Percentiles rank a stretch among this genome's conserved stretches.
Conservation (phyloP, 139 green algal genomes). For the Tetradesmus obliquus region DNA sequence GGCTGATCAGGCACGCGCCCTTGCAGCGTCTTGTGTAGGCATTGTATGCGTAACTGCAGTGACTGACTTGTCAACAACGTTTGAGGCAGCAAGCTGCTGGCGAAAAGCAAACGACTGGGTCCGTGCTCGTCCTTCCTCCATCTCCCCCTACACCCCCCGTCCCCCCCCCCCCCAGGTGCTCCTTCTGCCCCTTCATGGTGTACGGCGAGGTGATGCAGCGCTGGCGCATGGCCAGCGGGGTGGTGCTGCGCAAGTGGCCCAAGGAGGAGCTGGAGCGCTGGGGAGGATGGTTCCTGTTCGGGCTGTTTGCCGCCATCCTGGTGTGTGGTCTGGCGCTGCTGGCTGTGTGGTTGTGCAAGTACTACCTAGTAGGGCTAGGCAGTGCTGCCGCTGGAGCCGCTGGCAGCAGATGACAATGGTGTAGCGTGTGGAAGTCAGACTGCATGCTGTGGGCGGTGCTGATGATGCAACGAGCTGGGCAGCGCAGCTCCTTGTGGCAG, state of each 20-base stretch:
- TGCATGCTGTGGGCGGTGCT: too few species aligned
- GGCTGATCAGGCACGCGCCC: too few species aligned
- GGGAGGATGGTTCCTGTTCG: constrained; percentile 79
- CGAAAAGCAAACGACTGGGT: too few species aligned
- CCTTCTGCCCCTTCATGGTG: constrained; percentile 91
- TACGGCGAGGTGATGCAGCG: constrained; percentile 82
- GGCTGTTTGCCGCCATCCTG: constrained; percentile 84
- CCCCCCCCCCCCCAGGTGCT: constrained; percentile 15
- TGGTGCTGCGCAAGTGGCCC: constrained; percentile 82
- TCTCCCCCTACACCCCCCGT: not conserved
- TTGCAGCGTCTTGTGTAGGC: too few species aligned
- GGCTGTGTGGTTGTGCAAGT: not conserved
- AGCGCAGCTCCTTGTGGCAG: too few species aligned
- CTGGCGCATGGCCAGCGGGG: constrained; percentile 64
- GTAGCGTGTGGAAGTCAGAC: too few species aligned
- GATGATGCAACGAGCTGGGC: too few species aligned
- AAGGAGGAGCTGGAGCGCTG: constrained; percentile 56
- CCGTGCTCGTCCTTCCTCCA: not conserved
- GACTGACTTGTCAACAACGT: too few species aligned
- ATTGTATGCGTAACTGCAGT: too few species aligned
- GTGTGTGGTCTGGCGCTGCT: constrained; percentile 65
- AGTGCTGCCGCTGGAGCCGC: too few species aligned
- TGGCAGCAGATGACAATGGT: too few species aligned
- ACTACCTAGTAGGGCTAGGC: not conserved
- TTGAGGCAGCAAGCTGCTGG: too few species aligned